Evolutionary conservation across 2,329 filamentous ascomycete genomes (phyloP).

Genomic region (Talaromyces pinophilus): DNA sequence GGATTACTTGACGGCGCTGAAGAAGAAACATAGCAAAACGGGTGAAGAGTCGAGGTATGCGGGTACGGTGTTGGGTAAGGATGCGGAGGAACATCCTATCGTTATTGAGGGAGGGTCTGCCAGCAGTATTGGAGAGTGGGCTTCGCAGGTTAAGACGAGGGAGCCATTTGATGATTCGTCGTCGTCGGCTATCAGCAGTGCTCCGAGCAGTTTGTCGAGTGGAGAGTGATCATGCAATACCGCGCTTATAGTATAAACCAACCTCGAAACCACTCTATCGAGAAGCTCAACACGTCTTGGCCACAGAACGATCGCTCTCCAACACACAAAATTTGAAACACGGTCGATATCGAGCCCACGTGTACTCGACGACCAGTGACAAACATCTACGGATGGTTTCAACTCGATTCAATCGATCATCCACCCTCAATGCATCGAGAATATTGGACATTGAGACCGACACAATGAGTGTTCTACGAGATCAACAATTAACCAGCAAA

Average conservation of each 20-base stretch:
- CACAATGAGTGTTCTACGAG: neutral
- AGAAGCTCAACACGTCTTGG: too few relatives aligned
- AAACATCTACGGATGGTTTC: neutral
- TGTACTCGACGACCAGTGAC: neutral
- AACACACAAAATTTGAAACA: neutral
- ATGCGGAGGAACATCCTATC: constrained; percentile 69
- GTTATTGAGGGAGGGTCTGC: constrained; percentile 76
- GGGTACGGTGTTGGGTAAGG: constrained; percentile 77
- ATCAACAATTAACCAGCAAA: neutral
- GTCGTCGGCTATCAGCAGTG: constrained; percentile 44
- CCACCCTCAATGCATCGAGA: neutral
- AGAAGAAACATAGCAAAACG: constrained; percentile 89
- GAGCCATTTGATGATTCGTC: constrained; percentile 35
- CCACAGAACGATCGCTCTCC: neutral
- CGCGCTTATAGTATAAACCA: too few relatives aligned
- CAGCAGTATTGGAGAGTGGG: constrained; percentile 66
- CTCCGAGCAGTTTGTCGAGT: constrained; percentile 43
- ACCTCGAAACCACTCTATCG: neutral
- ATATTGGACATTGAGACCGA: neutral
- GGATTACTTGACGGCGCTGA: constrained; percentile 74
- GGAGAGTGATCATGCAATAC: constrained; percentile 39
- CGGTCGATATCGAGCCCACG: neutral
- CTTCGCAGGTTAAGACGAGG: constrained; percentile 38
- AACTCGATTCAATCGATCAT: neutral
- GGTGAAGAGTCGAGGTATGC: constrained; percentile 84